Percentiles rank a stretch among this genome's conserved stretches.
phyloP scores from a whole-genome alignment of 2,329 filamentous ascomycete species.

The Botrytis medusae region DNA sequence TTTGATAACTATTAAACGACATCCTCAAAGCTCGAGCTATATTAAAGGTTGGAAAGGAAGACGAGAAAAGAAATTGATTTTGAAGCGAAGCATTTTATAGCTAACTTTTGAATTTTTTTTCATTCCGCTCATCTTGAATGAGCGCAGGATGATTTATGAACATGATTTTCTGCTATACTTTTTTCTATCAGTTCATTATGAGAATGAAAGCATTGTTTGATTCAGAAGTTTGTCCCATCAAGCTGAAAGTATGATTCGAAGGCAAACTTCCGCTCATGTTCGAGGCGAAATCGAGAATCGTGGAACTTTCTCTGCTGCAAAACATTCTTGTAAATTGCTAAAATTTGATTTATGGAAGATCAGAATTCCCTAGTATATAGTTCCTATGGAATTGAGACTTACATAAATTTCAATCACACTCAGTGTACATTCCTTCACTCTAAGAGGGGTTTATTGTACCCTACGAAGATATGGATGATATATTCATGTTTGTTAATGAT shows the following conservation, averaged over 20 bases:
- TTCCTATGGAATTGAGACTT: neutral
- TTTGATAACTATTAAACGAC: neutral
- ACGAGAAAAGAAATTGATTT: neutral
- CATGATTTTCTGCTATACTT: accelerated
- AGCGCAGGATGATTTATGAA: neutral
- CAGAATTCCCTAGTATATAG: neutral
- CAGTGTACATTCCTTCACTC: neutral
- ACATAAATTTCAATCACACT: neutral
- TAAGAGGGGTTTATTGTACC: neutral
- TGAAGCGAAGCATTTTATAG: neutral
- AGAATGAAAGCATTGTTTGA: neutral
- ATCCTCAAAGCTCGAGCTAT: neutral
- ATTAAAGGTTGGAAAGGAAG: neutral
- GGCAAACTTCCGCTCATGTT: neutral
- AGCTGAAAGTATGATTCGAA: neutral
- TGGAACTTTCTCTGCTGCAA: no score
- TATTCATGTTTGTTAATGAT: neutral
- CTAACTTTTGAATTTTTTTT: neutral
- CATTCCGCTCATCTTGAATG: neutral
- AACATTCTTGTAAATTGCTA: accelerated
- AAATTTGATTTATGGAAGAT: neutral
- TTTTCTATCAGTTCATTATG: neutral
- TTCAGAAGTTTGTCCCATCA: neutral
- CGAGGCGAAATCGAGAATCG: neutral
- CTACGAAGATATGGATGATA: neutral